phyloP scores from a whole-genome alignment of 176 grass and related monocot species.

The Musa troglodytarum region DNA sequence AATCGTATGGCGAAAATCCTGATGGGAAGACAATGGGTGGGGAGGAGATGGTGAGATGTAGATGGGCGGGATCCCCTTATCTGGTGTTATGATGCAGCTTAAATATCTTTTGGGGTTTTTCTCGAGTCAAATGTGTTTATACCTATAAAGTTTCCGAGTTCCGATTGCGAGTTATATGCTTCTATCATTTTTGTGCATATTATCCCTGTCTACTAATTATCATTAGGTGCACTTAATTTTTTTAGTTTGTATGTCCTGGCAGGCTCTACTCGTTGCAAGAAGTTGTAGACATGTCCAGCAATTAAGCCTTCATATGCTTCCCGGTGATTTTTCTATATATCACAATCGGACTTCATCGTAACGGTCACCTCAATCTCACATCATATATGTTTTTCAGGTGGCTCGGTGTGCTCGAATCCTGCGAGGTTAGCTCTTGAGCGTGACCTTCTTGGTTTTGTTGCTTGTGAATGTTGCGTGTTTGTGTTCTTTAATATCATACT shows the following conservation, averaged over 20 bases:
- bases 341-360: constrained; percentile 1
- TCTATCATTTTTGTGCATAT: too few relatives aligned
- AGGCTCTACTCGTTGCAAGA: constrained; percentile 50
- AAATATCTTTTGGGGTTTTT: too few relatives aligned
- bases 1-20: too few relatives aligned
- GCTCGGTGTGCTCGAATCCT: constrained; percentile 25
- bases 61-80: too few relatives aligned
- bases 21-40: too few relatives aligned
- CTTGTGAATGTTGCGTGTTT: not conserved
- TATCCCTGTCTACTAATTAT: too few relatives aligned
- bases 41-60: too few relatives aligned
- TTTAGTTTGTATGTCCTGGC: not conserved
- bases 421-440: constrained; percentile 23
- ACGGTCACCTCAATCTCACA: not conserved
- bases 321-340: constrained; percentile 34
- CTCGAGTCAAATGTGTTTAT: too few relatives aligned
- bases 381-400: constrained; percentile 24
- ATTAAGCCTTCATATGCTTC: constrained; percentile 63
- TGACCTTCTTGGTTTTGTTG: not conserved
- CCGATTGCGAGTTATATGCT: too few relatives aligned
- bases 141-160: too few relatives aligned
- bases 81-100: too few relatives aligned
- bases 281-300: constrained; percentile 47
- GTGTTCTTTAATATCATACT: not conserved
- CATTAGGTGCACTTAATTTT: not conserved